phyloP scores from a whole-genome alignment of 371 early-diverging fungal genomes.

The Mucor lusitanicus region DNA sequence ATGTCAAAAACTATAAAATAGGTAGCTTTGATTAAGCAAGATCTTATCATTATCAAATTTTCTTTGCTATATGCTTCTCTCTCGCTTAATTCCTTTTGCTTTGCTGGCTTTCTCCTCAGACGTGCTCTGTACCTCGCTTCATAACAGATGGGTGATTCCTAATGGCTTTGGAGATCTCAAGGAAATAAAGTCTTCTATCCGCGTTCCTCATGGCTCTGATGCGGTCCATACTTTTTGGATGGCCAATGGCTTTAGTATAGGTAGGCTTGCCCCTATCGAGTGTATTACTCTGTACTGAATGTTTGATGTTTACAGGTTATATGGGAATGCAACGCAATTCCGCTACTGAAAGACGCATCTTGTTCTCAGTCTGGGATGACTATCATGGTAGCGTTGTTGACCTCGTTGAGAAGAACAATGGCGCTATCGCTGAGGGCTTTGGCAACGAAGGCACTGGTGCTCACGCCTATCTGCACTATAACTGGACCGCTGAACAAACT shows the following conservation, averaged over 20 bases:
- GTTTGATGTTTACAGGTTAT: slow-evolving; percentile 3
- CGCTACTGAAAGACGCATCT: slow-evolving; percentile 11
- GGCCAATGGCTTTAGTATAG: slow-evolving; percentile 10
- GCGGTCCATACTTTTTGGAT: slow-evolving; percentile 17
- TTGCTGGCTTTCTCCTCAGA: neutral
- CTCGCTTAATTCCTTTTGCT: neutral
- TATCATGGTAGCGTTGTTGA: slow-evolving; percentile 18
- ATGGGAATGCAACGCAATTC: slow-evolving; percentile 25
- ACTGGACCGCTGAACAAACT: slow-evolving; percentile 16
- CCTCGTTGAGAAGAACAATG: neutral
- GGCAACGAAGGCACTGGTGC: slow-evolving; percentile 23
- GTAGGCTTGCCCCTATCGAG: no score
- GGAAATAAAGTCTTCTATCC: slow-evolving; percentile 13
- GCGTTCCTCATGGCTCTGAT: slow-evolving; percentile 18
- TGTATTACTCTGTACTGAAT: no score
- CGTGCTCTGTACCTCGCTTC: slow-evolving; percentile 7
- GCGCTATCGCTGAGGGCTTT: slow-evolving; percentile 12
- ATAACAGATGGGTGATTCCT: slow-evolving; percentile 11
- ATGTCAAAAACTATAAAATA: no score
- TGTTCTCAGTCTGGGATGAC: slow-evolving; percentile 22
- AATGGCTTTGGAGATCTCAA: neutral
- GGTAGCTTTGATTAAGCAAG: no score
- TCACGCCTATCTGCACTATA: slow-evolving; percentile 8
- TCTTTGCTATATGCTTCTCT: neutral
- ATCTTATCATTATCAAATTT: no score